These are phyloP conservation scores for Carex myosuroides DNA, from an alignment of 176 grass and related monocot genomes.

Conservation along the genomic window DNA sequence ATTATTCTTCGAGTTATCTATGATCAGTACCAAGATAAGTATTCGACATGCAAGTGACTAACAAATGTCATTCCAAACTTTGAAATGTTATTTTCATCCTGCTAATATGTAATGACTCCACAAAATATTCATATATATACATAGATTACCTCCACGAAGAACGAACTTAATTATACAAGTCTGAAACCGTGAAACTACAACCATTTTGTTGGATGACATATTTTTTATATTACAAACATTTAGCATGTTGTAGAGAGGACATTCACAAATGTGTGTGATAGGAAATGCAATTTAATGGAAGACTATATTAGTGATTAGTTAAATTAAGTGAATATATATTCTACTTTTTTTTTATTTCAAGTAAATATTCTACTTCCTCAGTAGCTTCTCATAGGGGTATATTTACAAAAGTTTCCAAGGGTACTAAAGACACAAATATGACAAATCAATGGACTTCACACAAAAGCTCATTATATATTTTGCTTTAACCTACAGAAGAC, in stretches of 20 bases:
- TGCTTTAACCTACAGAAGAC: not conserved
- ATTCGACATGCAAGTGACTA: not conserved
- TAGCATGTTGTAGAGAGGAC: not conserved
- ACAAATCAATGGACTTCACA: not conserved
- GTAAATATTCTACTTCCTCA: not conserved
- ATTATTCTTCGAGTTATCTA: not conserved
- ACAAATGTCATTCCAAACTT: not conserved
- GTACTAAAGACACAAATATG: not conserved
- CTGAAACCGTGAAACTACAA: not conserved
- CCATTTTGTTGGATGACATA: not conserved
- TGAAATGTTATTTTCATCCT: not conserved
- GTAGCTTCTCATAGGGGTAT: not conserved
- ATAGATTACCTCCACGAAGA: too few relatives aligned
- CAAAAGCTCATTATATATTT: not conserved
- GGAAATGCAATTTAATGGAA: not conserved
- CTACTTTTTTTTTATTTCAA: not conserved
- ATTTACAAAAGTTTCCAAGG: not conserved
- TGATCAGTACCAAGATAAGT: not conserved
- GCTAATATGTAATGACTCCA: not conserved
- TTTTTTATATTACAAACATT: not conserved
- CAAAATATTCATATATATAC: not conserved
- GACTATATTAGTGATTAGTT: not conserved
- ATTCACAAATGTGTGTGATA: not conserved
- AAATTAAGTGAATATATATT: not conserved
- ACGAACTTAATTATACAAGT: not conserved